Conservation (phyloP, 306 rosid genomes). For the Hippophae rhamnoides region DNA sequence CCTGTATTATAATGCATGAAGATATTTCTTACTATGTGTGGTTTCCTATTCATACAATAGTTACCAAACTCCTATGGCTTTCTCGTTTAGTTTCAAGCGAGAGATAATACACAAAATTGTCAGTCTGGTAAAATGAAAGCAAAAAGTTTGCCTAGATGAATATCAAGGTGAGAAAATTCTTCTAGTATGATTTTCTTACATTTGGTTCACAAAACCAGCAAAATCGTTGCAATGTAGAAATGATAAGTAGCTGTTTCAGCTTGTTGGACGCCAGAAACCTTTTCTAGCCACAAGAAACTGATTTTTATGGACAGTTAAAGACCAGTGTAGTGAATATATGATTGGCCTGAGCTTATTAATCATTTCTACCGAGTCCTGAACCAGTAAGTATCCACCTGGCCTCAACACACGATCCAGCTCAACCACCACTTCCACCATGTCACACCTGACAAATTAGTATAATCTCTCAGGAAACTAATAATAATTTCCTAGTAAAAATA, state of each 20-base stretch:
- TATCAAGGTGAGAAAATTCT: neutral
- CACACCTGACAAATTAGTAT: conserved; percentile 48
- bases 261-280: conserved; percentile 77
- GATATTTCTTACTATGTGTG: no score
- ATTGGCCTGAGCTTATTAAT: conserved; percentile 51
- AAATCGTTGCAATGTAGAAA: conserved; percentile 4
- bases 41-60: no score
- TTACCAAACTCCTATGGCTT: no score
- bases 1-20: no score
- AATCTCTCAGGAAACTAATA: neutral
- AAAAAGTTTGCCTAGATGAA: neutral
- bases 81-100: no score
- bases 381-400: no score
- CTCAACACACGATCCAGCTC: no score
- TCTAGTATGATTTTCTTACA: neutral
- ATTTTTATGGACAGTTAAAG: conserved; percentile 37
- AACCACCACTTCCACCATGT: conserved; percentile 34
- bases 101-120: no score
- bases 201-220: conserved; percentile 11
- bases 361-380: conserved; percentile 24
- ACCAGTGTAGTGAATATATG: conserved; percentile 71
- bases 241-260: conserved; percentile 6
- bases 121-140: no score
- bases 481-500: neutral
- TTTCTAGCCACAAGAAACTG: conserved; percentile 63